These are phyloP conservation scores for Epichloe glyceriae DNA, from an alignment of 2,329 filamentous ascomycete genomes.

Conservation along the genomic window DNA sequence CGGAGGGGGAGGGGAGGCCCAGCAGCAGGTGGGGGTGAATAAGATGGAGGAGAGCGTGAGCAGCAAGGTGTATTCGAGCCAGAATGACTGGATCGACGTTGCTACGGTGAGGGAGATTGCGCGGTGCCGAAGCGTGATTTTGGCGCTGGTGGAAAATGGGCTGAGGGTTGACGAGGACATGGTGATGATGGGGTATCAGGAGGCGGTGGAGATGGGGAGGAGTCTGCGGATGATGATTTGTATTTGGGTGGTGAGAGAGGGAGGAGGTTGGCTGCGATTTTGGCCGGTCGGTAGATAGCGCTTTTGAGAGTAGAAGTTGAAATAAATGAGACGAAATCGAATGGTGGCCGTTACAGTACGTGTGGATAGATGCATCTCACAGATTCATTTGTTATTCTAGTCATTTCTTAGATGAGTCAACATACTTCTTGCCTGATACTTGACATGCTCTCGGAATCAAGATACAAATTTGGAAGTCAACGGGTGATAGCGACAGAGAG, in stretches of 20 bases:
- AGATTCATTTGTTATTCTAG: too few relatives aligned
- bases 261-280: constrained; percentile 32
- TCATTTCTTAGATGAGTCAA: too few relatives aligned
- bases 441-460: not conserved
- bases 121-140: constrained; percentile 67
- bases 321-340: not conserved
- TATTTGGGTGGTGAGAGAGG: constrained; percentile 48
- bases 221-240: constrained; percentile 44
- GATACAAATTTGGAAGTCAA: not conserved
- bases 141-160: constrained; percentile 69
- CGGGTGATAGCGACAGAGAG: not conserved
- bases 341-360: too few relatives aligned
- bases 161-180: constrained; percentile 82
- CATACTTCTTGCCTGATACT: not conserved
- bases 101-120: constrained; percentile 81
- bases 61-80: constrained; percentile 80
- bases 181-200: constrained; percentile 70
- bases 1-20: constrained; percentile 41
- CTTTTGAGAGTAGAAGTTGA: not conserved
- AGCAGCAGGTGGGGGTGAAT: constrained; percentile 49
- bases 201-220: constrained; percentile 63
- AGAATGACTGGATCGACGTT: constrained; percentile 74
- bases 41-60: constrained; percentile 79
- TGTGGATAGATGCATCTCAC: too few relatives aligned
- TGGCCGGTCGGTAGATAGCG: constrained; percentile 14